A percentile compares a stretch with the other conserved stretches of the same genome.
These are phyloP conservation scores for Brachypodium distachyon DNA, from an alignment of 202 grass and related monocot genomes.

Conservation along the genomic window DNA sequence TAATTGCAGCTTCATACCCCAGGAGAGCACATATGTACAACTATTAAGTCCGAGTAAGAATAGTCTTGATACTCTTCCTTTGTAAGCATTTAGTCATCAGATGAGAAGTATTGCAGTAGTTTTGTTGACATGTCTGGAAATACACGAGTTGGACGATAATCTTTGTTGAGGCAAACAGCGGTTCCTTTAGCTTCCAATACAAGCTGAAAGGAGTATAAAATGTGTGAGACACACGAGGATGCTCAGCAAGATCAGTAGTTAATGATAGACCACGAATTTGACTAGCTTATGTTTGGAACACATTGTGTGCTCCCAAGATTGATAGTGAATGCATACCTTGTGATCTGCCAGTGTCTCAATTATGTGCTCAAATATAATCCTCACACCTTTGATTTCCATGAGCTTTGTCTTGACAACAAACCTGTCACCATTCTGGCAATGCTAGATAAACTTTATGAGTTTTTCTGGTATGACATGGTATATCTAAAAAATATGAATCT, in stretches of 20 bases:
- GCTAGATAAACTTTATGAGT: neutral
- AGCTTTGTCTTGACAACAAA: slow-evolving; percentile 53
- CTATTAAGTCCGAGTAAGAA: neutral
- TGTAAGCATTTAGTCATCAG: slow-evolving; percentile 7
- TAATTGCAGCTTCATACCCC: neutral
- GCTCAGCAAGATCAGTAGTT: neutral
- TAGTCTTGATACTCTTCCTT: neutral
- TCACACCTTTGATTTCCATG: slow-evolving; percentile 23
- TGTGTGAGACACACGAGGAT: neutral
- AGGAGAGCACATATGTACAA: neutral
- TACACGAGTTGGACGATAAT: slow-evolving; percentile 21
- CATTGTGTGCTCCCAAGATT: neutral
- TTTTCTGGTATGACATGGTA: neutral
- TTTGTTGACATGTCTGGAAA: slow-evolving; percentile 16
- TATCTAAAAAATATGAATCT: neutral
- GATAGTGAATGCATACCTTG: slow-evolving; percentile 14
- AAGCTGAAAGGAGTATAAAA: slow-evolving; percentile 21
- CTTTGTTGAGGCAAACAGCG: slow-evolving; percentile 28
- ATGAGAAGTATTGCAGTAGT: slow-evolving; percentile 24
- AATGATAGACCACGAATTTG: neutral
- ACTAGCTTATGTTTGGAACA: neutral
- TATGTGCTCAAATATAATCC: slow-evolving; percentile 32
- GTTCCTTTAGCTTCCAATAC: slow-evolving; percentile 40
- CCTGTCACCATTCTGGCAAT: slow-evolving; percentile 39
- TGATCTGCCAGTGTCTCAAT: slow-evolving; percentile 49